A percentile compares a stretch with the other conserved stretches of the same genome.
phyloP scores from a whole-genome alignment of 2,329 filamentous ascomycete species.

The Neofusicoccum umdonicola region DNA sequence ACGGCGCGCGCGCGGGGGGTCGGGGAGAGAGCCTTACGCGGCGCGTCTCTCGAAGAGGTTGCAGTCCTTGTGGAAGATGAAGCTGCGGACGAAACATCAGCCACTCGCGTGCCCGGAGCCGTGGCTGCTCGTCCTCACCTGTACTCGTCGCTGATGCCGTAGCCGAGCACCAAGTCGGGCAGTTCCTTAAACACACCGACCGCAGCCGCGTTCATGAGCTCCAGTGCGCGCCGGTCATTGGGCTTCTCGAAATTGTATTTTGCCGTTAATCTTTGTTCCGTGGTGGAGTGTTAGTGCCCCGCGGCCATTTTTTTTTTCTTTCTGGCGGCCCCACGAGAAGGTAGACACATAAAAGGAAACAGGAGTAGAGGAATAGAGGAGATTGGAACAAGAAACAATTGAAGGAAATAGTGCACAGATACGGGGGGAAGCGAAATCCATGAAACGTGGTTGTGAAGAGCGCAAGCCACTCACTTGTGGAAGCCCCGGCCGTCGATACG shows the following conservation, averaged over 20 bases:
- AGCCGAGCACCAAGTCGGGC: slow-evolving; percentile 81
- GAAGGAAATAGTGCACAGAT: slow-evolving; percentile 3
- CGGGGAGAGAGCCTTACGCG: slow-evolving; percentile 51
- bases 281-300: neutral
- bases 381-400: slow-evolving; percentile 7
- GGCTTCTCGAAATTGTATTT: slow-evolving; percentile 88
- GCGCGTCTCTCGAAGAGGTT: slow-evolving; percentile 80
- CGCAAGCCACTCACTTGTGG: slow-evolving; percentile 64
- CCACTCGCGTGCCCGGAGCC: neutral
- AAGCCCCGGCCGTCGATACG: slow-evolving; percentile 93
- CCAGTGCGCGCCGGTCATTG: slow-evolving; percentile 81
- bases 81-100: slow-evolving; percentile 51
- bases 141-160: slow-evolving; percentile 93
- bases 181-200: slow-evolving; percentile 77
- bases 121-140: slow-evolving; percentile 44
- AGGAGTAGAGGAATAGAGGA: neutral
- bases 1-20: no score
- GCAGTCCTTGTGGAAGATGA: slow-evolving; percentile 81
- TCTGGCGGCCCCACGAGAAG: neutral
- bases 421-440: no score
- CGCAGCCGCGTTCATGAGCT: slow-evolving; percentile 95
- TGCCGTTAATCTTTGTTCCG: slow-evolving; percentile 64
- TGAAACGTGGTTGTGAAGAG: neutral
- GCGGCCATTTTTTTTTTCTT: neutral
- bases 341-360: neutral